These are phyloP conservation scores for Meira nashicola DNA, from an alignment of 1,284 basidiomycete species.

Conservation along the genomic window DNA sequence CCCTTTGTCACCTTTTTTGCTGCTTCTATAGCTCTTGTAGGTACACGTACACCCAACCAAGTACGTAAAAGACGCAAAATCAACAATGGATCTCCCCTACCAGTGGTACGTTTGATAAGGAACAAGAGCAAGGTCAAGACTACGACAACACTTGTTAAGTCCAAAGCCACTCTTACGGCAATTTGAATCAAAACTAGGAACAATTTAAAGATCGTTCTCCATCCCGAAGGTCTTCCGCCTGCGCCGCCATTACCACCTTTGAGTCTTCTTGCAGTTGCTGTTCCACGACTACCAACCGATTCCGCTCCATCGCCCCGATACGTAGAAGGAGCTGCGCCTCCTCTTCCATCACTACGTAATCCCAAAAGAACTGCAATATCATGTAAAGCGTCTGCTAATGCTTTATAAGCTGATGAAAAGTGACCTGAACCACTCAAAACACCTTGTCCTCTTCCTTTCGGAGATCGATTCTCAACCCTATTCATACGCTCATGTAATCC, in stretches of 20 bases:
- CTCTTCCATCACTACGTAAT: slow-evolving; percentile 12
- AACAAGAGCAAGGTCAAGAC: slow-evolving; percentile 33
- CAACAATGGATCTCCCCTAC: slow-evolving; percentile 41
- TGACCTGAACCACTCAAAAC: neutral
- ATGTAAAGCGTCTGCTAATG: slow-evolving; percentile 20
- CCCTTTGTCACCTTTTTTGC: neutral
- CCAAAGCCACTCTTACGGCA: slow-evolving; percentile 35
- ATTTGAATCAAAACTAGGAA: slow-evolving; percentile 31
- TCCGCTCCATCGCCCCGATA: slow-evolving; percentile 12
- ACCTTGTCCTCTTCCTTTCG: neutral
- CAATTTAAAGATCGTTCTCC: slow-evolving; percentile 2
- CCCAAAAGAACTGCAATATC: slow-evolving; percentile 29
- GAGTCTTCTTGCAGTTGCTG: neutral
- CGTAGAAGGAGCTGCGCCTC: slow-evolving; percentile 13
- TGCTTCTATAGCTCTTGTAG: neutral
- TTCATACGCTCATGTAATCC: slow-evolving; percentile 78
- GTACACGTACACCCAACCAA: slow-evolving; percentile 1
- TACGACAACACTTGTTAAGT: slow-evolving; percentile 36
- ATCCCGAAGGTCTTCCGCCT: slow-evolving; percentile 8
- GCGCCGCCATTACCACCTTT: neutral
- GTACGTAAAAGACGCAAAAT: slow-evolving; percentile 20
- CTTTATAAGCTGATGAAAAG: slow-evolving; percentile 7
- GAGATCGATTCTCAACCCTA: slow-evolving; percentile 28
- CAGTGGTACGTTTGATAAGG: slow-evolving; percentile 32
- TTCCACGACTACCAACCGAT: slow-evolving; percentile 5